Base-by-base conservation (phyloP, 2,329 filamentous ascomycete genomes). In the Diplodia corticola region DNA sequence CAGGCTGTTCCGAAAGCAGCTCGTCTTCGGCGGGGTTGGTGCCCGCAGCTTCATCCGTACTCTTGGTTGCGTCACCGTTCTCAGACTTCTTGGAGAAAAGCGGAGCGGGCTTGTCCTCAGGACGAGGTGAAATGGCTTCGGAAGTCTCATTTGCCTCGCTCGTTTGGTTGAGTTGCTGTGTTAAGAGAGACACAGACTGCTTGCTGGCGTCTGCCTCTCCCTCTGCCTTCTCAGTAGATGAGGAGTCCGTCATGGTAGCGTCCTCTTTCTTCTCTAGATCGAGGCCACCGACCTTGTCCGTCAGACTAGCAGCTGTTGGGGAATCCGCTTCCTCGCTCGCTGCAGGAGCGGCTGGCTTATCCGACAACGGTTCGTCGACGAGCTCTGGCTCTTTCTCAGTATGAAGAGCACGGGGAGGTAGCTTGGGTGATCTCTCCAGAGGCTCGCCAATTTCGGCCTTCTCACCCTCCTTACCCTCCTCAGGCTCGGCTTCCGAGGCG, bases 61-160 rank as follows among this genome's bases (percentile, higher is more conserved):
- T 71, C 68, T 73, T 75, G 44, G 71, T 74, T 49, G 71, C 64
- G 24, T 71, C 68, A 9, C 33, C 49, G 15, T 28, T 59, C 15
- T 65, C 63, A 5, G 63, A 20, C 70, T 82, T 81, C 59, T 73
- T 73, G 30, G 82, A 79, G 70, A 89, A 90, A 3, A 92, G 80
- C 40, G 90, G 89, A 2, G 89, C 86, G 10, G 90, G 89, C 53
- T 85, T 87, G 70, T 91, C 89, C 70, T 90, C 88, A 13, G 87
- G 81, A 63, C 87, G 84, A n/a, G 86, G 82, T 22, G 84, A 82
- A 59, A 85, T 72, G 72, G 75, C 51, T 71, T 71, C 67, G 12
- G 77, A 71, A 13, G 69, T 46, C 26, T 15, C 68, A 10, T 72
- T 70, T 30, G 75, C 67, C 55, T 77, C 73, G 26, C 73, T 63